phyloP scores from a whole-genome alignment of 495 filamentous ascomycete genomes.

The Collariella sp. region DNA sequence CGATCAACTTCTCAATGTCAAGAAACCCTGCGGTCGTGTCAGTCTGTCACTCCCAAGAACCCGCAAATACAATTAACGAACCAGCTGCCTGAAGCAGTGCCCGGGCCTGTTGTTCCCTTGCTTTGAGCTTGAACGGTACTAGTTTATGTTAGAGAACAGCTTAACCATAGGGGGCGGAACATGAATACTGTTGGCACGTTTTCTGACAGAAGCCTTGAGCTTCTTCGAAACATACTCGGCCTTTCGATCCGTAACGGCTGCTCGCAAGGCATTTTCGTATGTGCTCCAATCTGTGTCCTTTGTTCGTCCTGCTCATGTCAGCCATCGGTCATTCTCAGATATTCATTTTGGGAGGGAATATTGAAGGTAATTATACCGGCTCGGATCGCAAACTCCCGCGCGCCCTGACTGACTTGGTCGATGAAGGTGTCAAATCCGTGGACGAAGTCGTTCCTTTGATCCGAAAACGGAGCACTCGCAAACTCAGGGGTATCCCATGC shows the following conservation, averaged over 20 bases:
- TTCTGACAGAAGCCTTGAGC: background rate
- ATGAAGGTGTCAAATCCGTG: constrained; percentile 1
- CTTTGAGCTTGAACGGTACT: background rate
- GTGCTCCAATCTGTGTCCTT: too few species aligned
- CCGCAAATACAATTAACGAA: background rate
- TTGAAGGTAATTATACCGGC: background rate
- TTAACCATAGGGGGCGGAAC: background rate
- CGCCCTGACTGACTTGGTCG: background rate
- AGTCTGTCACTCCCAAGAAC: background rate
- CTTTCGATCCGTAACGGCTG: too few species aligned
- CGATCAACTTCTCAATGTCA: constrained; percentile 35
- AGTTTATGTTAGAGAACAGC: background rate
- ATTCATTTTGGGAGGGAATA: background rate
- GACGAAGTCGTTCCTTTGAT: background rate
- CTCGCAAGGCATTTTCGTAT: too few species aligned
- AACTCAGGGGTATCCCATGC: background rate
- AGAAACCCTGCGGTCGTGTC: constrained; percentile 18
- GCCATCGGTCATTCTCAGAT: too few species aligned
- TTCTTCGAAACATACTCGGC: too few species aligned
- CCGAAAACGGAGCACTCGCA: background rate
- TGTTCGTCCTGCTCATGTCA: background rate
- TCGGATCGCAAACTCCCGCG: constrained; percentile 1
- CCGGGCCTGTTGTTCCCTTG: background rate
- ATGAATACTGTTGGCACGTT: background rate
- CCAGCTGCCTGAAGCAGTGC: background rate